phyloP scores from a whole-genome alignment of 2,329 filamentous ascomycete genomes.

The Botryotinia convoluta region DNA sequence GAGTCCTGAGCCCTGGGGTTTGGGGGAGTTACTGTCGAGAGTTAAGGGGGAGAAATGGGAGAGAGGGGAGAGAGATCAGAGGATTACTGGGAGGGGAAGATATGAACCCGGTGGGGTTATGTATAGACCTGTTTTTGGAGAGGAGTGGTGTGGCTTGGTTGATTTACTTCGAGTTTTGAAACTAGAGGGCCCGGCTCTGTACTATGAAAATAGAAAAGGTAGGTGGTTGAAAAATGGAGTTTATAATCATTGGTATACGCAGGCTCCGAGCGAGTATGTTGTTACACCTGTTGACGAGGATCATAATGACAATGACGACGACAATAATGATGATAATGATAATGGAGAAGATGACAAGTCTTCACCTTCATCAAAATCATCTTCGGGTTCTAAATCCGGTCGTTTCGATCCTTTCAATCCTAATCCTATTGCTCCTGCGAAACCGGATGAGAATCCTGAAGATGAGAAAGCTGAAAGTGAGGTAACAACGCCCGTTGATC shows the following conservation, averaged over 20 bases:
- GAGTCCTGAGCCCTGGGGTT: background rate
- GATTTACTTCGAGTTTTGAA: conserved; percentile 22
- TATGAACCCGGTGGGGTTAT: background rate
- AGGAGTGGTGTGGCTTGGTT: conserved; percentile 21
- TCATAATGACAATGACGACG: no score
- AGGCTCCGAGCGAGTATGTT: background rate
- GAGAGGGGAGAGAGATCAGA: conserved; percentile 1
- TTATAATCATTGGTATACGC: background rate
- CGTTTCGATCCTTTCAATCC: background rate
- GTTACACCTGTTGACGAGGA: background rate
- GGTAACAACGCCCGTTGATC: background rate
- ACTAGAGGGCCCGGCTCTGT: conserved; percentile 2
- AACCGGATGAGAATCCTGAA: background rate
- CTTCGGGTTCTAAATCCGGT: background rate
- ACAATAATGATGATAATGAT: background rate
- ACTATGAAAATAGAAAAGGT: conserved; percentile 1
- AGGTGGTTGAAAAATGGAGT: background rate
- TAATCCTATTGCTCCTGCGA: background rate
- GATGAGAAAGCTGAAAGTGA: background rate
- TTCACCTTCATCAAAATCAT: no score
- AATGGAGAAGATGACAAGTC: background rate
- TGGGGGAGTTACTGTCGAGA: conserved; percentile 3
- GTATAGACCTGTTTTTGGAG: conserved; percentile 23
- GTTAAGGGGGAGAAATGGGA: conserved; percentile 21
- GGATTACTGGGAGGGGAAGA: conserved; percentile 15